Evolutionary conservation across 345 rosid genomes (phyloP), one percentile per base, ranked within the genome.

Genomic region (Citrus medica): DNA sequence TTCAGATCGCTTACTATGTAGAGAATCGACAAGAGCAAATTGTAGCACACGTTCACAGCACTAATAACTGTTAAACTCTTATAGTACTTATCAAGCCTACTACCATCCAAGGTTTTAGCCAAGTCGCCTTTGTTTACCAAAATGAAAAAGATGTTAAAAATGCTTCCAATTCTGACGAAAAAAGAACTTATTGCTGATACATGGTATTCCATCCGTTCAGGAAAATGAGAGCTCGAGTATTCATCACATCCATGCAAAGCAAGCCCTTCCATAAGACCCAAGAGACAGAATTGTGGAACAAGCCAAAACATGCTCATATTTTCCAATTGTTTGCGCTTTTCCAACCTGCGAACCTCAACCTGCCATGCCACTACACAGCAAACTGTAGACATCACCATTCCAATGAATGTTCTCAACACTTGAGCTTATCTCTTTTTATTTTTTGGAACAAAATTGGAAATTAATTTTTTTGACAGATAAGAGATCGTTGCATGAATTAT

Each of bases 321-420:
- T 9, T 53, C 32, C 7, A 0, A 19, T 0, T 30, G 2, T 0
- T 51, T 12, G 2, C 5, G 9, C 1, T 48, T 9, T 3, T 51
- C 7, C 64, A 79, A 61, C 21, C 74, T 68, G 10, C 35, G 19
- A 46, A 58, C 53, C 56, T 80, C 79, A 59, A 67, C 64, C n/a
- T 3, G 35, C 69, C 72, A 74, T 14, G 79, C 28, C 32, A 61
- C 28, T 1, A 4, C 5, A 9, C 69, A 74, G 27, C 63, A 75
- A 12, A 75, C 1, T 14, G 46, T 33, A 3, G 63, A 24, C 7
- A 69, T 19, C 24, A 46, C 13, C 69, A 69, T 28, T 21, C 82
- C 82, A 28, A 14, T 1, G 4, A 53, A 19, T n/a, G 62, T 63
- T 68, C 37, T 68, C 2, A 80, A 8, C 1, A 74, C 12, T 27